These are phyloP conservation scores for Orbilia quercus DNA, from an alignment of 2,329 filamentous ascomycete species.

Conservation along the genomic window DNA sequence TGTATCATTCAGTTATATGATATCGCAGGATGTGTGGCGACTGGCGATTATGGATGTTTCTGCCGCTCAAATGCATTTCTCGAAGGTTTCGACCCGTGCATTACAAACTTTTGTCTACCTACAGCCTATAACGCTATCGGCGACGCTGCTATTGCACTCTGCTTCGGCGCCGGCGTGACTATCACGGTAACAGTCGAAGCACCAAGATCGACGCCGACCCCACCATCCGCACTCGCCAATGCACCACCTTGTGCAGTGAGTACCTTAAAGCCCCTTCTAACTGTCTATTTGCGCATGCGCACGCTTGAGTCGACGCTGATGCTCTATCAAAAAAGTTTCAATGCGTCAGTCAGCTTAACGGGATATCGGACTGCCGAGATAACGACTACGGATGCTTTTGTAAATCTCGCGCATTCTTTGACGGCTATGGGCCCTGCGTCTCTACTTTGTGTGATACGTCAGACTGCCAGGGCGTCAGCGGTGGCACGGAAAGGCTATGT, in stretches of 20 bases:
- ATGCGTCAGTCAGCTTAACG: slow-evolving; percentile 32
- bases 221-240: slow-evolving; percentile 10
- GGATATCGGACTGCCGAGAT: slow-evolving; percentile 9
- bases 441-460: slow-evolving; percentile 10
- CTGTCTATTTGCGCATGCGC: neutral
- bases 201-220: slow-evolving; percentile 17
- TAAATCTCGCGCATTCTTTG: slow-evolving; percentile 24
- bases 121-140: slow-evolving; percentile 13
- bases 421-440: slow-evolving; percentile 26
- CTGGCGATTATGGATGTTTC: slow-evolving; percentile 23
- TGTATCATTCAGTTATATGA: slow-evolving; percentile 27
- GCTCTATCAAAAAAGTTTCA: neutral
- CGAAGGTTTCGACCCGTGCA: slow-evolving; percentile 24
- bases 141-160: slow-evolving; percentile 24
- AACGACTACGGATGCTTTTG: slow-evolving; percentile 36
- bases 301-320: neutral
- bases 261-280: neutral
- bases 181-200: slow-evolving; percentile 30
- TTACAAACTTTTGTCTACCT: neutral
- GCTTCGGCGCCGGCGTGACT: slow-evolving; percentile 10
- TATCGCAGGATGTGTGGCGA: slow-evolving; percentile 21
- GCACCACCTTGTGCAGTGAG: slow-evolving; percentile 46
- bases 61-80: slow-evolving; percentile 32
- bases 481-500: slow-evolving; percentile 31
- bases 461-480: slow-evolving; percentile 22